Evolutionary conservation across 2,329 filamentous ascomycete species (phyloP).

Genomic region (Lachnellula occidentalis): DNA sequence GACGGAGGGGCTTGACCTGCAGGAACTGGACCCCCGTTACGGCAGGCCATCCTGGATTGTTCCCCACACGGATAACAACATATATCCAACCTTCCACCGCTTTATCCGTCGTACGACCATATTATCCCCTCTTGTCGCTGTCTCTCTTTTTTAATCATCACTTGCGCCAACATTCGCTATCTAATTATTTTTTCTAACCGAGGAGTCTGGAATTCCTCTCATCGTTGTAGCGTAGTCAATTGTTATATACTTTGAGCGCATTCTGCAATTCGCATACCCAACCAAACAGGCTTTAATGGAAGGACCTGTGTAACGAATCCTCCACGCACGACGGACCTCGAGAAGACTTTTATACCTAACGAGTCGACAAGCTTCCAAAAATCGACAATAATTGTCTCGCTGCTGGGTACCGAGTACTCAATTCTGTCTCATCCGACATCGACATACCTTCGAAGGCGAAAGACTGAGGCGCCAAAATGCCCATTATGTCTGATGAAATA

Average conservation of each 20-base stretch:
- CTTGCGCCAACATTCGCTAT: constrained; percentile 22
- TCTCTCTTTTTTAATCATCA: constrained; percentile 8
- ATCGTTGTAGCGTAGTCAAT: constrained; percentile 7
- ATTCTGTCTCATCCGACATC: neutral
- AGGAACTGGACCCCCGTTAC: constrained; percentile 23
- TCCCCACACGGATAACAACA: constrained; percentile 17
- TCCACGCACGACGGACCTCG: neutral
- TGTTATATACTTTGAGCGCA: constrained; percentile 12
- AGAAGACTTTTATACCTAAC: neutral
- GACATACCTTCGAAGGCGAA: neutral
- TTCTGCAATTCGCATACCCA: constrained; percentile 9
- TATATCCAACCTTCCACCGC: constrained; percentile 23
- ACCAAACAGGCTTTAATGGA: constrained; percentile 11
- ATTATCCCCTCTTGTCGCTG: constrained; percentile 13
- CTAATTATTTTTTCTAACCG: constrained; percentile 28
- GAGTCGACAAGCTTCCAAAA: neutral
- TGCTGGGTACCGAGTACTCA: too few relatives aligned
- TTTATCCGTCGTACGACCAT: constrained; percentile 19
- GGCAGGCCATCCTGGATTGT: constrained; percentile 5
- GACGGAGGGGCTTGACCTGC: constrained; percentile 26
- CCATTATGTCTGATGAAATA: constrained; percentile 11
- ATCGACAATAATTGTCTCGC: neutral
- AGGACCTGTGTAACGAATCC: constrained; percentile 2
- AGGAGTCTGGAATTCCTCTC: constrained; percentile 36
- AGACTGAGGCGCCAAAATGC: constrained; percentile 4